Evolutionary conservation across 331 rosid species (phyloP), one percentile per base, ranked within the genome.

Genomic region (Stylosanthes scabra): DNA sequence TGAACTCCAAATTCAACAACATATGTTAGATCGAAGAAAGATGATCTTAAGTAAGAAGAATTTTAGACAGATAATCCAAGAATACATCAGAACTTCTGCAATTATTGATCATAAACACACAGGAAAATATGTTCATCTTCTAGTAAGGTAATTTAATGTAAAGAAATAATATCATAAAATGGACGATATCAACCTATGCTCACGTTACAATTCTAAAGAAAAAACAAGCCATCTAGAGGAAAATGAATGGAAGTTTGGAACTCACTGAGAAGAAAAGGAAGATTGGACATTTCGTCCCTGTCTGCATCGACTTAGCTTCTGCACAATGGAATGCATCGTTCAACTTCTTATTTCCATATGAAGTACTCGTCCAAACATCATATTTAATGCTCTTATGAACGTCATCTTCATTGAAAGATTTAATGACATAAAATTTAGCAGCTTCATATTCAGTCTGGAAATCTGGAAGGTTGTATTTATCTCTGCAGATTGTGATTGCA

Each of bases 251-350:
- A 63, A 86, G 91, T 90, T 70, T 66, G 60, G 8, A 63, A 86
- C 93, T 90, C 81, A 93, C 98, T 3, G 98, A 93, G 83, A 93
- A 93, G 87, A 93, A 90, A 59, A 93, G 96, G 74, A 93, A 93
- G 68, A 90, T 55, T n/a, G 97, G 98, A 68, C 88, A 88, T 66
- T 15, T 68, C 1, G n/a, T 61, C 78, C 86, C 86, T 41, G 85
- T 85, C 77, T 85, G 78, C 5, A 60, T 79, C 20, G 78, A 78
- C 71, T 82, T 86, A 70, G 82, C 81, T 75, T 87, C 96, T 8
- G 86, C 86, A 68, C 84, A 91, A 64, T 11, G 84, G 79, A 85
- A 93, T 63, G 91, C 78, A 28, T 83, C 78, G 55, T 90, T 87
- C 70, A 93, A 77, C 79, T 90, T 93, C 83, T 80, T 86, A 67